Conservation (phyloP, 352 stramenopile genomes). For the Phytophthora hibernalis region DNA sequence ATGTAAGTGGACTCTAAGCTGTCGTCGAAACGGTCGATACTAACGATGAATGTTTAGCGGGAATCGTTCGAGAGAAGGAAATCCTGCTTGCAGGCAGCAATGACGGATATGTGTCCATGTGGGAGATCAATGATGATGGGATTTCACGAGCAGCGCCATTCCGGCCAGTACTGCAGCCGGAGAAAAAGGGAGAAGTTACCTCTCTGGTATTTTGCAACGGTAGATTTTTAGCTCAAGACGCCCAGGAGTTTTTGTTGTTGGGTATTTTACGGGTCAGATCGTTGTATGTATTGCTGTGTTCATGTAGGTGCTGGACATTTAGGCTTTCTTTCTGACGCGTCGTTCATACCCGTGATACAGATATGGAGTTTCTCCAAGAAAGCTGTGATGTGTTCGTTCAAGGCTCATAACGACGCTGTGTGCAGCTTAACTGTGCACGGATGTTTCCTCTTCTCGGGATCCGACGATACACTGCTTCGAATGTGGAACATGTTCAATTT, state of each 20-base stretch:
- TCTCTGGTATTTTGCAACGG: conserved; percentile 63
- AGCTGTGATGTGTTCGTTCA: conserved; percentile 50
- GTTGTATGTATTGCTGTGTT: conserved; percentile 35
- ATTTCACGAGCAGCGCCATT: conserved; percentile 33
- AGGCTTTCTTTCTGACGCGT: neutral
- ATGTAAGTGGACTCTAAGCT: conserved; percentile 33
- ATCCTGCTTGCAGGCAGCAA: conserved; percentile 60
- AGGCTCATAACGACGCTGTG: conserved; percentile 61
- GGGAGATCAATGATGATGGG: conserved; percentile 56
- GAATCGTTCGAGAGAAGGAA: conserved; percentile 63
- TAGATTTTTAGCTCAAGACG: conserved; percentile 42
- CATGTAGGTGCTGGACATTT: neutral
- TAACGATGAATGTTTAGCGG: conserved; percentile 35
- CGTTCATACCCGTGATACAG: conserved; percentile 22
- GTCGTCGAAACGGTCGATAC: neutral
- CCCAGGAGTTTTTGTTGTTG: conserved; percentile 67
- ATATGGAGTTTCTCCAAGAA: conserved; percentile 69
- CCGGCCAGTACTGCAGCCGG: conserved; percentile 21
- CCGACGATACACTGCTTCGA: conserved; percentile 62
- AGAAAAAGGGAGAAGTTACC: conserved; percentile 59
- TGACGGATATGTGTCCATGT: conserved; percentile 59
- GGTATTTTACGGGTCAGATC: conserved; percentile 60
- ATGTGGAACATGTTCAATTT: conserved; percentile 76
- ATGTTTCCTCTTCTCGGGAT: conserved; percentile 82
- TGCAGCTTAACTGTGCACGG: conserved; percentile 63